Evolutionary conservation across 306 rosid genomes (phyloP).

Genomic region (Prunus salicina): DNA sequence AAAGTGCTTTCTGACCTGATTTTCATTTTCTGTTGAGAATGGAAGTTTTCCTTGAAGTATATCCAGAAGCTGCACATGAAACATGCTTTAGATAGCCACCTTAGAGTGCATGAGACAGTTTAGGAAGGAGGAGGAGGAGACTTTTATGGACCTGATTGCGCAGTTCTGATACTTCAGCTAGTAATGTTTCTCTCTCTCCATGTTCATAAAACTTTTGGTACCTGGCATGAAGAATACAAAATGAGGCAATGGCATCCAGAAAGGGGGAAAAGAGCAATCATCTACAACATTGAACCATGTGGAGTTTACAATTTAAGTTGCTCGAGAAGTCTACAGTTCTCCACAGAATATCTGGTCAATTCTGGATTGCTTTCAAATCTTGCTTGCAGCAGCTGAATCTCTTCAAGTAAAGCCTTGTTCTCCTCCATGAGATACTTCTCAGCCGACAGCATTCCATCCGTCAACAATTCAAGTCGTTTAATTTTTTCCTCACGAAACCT

Average conservation of each 20-base stretch:
- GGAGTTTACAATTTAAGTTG: conserved; percentile 61
- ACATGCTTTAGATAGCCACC: conserved; percentile 25
- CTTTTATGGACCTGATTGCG: conserved; percentile 63
- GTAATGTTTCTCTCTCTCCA: conserved; percentile 78
- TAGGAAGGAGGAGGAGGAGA: conserved; percentile 3
- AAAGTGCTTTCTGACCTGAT: conserved; percentile 46
- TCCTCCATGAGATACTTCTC: conserved; percentile 71
- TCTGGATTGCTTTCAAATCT: conserved; percentile 54
- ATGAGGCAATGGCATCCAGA: conserved; percentile 29
- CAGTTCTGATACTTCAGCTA: conserved; percentile 70
- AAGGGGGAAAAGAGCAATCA: conserved; percentile 20
- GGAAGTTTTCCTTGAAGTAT: conserved; percentile 43
- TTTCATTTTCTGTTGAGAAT: conserved; percentile 35
- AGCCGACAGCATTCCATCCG: conserved; percentile 59
- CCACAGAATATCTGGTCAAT: conserved; percentile 45
- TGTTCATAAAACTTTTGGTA: conserved; percentile 59
- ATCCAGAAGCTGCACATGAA: conserved; percentile 53
- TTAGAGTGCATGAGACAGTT: conserved; percentile 16
- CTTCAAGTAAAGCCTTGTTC: conserved; percentile 62
- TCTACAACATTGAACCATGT: conserved; percentile 6
- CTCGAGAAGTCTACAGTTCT: conserved; percentile 61
- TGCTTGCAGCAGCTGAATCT: conserved; percentile 60
- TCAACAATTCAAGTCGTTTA: conserved; percentile 66
- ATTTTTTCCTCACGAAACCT: conserved; percentile 67
- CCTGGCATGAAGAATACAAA: conserved; percentile 48